Base-by-base conservation (phyloP, 2,329 filamentous ascomycete genomes). In the Colletotrichum lentis region DNA sequence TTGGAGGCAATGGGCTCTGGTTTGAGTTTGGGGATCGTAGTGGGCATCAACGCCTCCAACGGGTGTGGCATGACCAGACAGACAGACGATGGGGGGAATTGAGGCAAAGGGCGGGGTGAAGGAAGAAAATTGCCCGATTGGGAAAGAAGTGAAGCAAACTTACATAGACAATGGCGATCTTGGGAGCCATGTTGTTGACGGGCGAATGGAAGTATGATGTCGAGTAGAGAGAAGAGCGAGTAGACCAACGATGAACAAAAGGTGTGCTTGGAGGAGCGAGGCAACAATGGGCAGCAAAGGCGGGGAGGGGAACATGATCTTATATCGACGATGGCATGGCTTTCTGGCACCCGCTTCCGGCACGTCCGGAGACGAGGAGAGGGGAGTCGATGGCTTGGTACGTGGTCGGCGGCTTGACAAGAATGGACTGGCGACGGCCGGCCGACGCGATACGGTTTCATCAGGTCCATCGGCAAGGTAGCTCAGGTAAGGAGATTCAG, bases 111-210 rank as follows among this genome's bases (percentile, higher is more conserved):
- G 7, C 27, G 27, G 27, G 22, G 18, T 7, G 5, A 22, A 61
- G 56, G 62, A 52, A 8, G 7, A 49, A 57, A 58, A 62, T 50
- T 63, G 49, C 69, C 63, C 31, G 49, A 63, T 63, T 63, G n/a
- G 63, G 63, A 63, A 64, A 54, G 57, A 62, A 59, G 52, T 53
- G 41, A 5, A 55, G 60, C 49, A 53, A 54, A 87, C 91, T 74
- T 85, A 94, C 92, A 80, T 89, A 96, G 79, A 97, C 88, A 82
- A 97, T 96, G 75, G 94, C 94, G 78, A 97, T 88, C 85, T 93
- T 96, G 80, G 92, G 92, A 83, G 92, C 92, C 93, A 97, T 96
- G 76, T 75, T 86, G 84, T 75, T 86, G 84, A 76, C 12, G 5
- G 35, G 2, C 70, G 65, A 71, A 64, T 69, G 41, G 55, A 69